phyloP scores from a whole-genome alignment of 202 grass and related monocot genomes.

The Dendrocalamus latiflorus region DNA sequence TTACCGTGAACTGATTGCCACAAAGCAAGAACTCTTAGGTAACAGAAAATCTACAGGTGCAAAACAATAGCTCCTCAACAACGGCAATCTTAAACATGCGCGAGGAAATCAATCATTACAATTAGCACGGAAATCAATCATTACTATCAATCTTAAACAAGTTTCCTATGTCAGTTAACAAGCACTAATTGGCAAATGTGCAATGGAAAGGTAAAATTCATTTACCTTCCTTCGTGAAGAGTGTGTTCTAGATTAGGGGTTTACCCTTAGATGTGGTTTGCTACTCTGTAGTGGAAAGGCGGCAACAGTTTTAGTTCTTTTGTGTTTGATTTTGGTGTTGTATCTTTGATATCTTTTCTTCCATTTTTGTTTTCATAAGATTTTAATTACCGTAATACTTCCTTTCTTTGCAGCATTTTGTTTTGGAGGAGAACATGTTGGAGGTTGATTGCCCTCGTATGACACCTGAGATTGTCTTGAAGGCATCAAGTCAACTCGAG shows the following conservation, averaged over 20 bases:
- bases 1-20: too few species aligned
- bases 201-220: background rate
- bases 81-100: too few species aligned
- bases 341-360: background rate
- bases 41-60: too few species aligned
- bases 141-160: too few species aligned
- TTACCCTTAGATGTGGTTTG: background rate
- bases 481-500: constrained; percentile 77
- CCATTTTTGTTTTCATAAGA: background rate
- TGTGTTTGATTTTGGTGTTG: background rate
- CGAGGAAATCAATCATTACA: too few species aligned
- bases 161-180: background rate
- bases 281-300: background rate
- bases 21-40: too few species aligned
- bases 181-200: background rate
- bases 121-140: too few species aligned
- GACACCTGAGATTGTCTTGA: too few species aligned
- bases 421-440: too few species aligned
- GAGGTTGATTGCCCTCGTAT: too few species aligned
- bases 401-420: constrained; percentile 60
- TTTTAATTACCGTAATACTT: background rate
- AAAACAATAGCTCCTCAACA: too few species aligned
- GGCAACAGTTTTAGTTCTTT: background rate
- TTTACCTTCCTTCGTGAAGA: background rate
- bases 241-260: background rate